A percentile compares a stretch with the other conserved stretches of the same genome.
Conservation (phyloP, 495 filamentous ascomycete genomes). For the Durotheca rogersii region DNA sequence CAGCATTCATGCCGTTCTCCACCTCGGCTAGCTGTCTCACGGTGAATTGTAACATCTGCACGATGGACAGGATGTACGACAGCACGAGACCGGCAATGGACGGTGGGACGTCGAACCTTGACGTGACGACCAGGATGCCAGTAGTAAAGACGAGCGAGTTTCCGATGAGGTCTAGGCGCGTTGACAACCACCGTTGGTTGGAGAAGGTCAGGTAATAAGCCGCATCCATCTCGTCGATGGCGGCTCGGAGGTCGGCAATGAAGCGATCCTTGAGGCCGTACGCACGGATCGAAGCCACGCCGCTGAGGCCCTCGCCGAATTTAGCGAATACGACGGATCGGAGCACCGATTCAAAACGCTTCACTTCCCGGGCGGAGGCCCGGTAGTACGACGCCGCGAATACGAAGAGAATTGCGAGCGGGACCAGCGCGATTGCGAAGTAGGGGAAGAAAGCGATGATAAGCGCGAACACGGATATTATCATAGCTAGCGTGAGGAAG, state of each 20-base stretch:
- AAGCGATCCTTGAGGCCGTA: constrained; percentile 81
- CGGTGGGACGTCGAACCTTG: constrained; percentile 81
- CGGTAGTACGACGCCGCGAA: constrained; percentile 87
- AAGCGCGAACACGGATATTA: constrained; percentile 75
- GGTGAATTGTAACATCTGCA: constrained; percentile 95
- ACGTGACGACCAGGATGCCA: constrained; percentile 89
- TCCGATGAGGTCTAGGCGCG: constrained; percentile 81
- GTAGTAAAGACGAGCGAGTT: constrained; percentile 80
- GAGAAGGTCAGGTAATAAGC: constrained; percentile 93
- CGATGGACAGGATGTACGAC: constrained; percentile 88
- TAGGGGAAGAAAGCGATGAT: constrained; percentile 94
- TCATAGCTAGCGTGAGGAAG: constrained; percentile 77
- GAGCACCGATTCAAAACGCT: constrained; percentile 86
- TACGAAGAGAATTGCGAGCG: constrained; percentile 76
- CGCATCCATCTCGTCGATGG: constrained; percentile 87
- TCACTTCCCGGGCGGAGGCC: constrained; percentile 87
- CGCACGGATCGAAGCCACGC: constrained; percentile 80
- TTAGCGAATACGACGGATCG: constrained; percentile 87
- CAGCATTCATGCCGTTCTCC: constrained; percentile 96
- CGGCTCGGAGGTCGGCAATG: constrained; percentile 59
- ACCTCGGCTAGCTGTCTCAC: constrained; percentile 93
- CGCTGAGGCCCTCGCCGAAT: constrained; percentile 84
- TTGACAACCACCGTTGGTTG: constrained; percentile 88
- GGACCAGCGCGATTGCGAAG: constrained; percentile 86
- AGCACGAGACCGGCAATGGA: constrained; percentile 85